A percentile compares a stretch with the other conserved stretches of the same genome.
These are phyloP conservation scores for Aspergillus heteromorphus DNA, from an alignment of 495 filamentous ascomycete genomes.

Conservation along the genomic window DNA sequence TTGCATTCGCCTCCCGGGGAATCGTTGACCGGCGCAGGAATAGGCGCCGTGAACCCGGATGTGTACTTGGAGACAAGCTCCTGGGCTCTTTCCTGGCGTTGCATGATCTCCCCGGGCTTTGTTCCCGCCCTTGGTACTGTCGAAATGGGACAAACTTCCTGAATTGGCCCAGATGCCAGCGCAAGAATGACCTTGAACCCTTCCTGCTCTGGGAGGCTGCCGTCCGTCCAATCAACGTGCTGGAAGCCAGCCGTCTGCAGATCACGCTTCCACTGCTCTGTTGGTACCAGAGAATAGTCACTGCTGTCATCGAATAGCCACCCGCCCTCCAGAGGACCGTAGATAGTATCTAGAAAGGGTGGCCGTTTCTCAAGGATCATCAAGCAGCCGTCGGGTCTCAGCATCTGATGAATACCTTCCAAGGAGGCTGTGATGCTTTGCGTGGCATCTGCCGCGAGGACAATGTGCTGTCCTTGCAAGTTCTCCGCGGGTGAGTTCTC, in stretches of 20 bases:
- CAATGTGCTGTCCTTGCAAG: too few relatives aligned
- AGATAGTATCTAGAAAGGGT: slow-evolving; percentile 40
- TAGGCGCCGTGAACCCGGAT: slow-evolving; percentile 44
- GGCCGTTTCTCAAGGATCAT: background rate
- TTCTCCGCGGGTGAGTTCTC: too few relatives aligned
- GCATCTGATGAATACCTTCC: slow-evolving; percentile 1
- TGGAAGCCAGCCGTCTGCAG: slow-evolving; percentile 35
- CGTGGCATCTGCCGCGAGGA: too few relatives aligned
- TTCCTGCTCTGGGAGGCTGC: slow-evolving; percentile 26
- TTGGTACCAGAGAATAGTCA: slow-evolving; percentile 28
- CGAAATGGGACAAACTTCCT: too few relatives aligned
- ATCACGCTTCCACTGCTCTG: slow-evolving; percentile 26
- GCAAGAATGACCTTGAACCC: slow-evolving; percentile 36
- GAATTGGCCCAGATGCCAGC: slow-evolving; percentile 28
- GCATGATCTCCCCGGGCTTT: too few relatives aligned
- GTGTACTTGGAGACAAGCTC: slow-evolving; percentile 4
- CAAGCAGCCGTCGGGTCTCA: background rate
- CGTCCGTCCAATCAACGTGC: slow-evolving; percentile 43
- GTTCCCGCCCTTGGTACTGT: too few relatives aligned
- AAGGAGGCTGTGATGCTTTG: too few relatives aligned
- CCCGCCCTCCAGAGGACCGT: slow-evolving; percentile 47
- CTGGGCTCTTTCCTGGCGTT: background rate
- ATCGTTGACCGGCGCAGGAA: slow-evolving; percentile 38
- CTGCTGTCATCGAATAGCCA: slow-evolving; percentile 47
- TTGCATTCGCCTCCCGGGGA: slow-evolving; percentile 15